Percentiles rank a stretch among this genome's conserved stretches.
Conservation (phyloP, 169 alveolate genomes). For the Plasmodium sp. region DNA sequence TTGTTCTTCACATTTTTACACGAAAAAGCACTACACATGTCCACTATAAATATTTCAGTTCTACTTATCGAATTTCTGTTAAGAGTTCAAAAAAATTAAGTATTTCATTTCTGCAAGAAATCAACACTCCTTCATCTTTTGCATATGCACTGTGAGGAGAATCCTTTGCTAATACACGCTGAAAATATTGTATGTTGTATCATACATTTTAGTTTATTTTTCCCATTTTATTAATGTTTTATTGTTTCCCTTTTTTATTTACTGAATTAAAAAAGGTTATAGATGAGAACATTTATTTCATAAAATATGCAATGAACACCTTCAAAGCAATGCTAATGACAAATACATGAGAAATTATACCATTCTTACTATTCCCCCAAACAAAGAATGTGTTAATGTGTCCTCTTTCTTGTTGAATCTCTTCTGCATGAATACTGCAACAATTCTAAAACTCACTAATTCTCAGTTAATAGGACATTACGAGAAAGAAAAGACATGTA, state of each 20-base stretch:
- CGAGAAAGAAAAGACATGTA: background rate
- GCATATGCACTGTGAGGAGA: background rate
- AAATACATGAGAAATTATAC: background rate
- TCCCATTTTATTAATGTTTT: background rate
- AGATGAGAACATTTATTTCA: background rate
- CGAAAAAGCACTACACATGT: background rate
- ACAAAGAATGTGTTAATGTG: background rate
- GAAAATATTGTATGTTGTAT: background rate
- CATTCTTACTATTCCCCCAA: background rate
- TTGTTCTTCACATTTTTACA: background rate
- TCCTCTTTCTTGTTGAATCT: background rate
- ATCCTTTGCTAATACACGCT: background rate
- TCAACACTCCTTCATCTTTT: background rate
- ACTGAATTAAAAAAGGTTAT: background rate
- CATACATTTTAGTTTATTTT: background rate
- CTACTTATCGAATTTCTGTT: background rate
- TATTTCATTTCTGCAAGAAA: background rate
- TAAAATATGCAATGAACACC: background rate
- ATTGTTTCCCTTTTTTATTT: background rate
- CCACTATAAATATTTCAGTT: background rate
- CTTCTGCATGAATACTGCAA: background rate
- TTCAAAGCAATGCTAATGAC: background rate
- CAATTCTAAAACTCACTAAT: background rate
- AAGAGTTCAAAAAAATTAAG: background rate
- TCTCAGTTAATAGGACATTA: background rate